phyloP scores from a whole-genome alignment of 2,329 filamentous ascomycete species.

The Aspergillus alliaceus region DNA sequence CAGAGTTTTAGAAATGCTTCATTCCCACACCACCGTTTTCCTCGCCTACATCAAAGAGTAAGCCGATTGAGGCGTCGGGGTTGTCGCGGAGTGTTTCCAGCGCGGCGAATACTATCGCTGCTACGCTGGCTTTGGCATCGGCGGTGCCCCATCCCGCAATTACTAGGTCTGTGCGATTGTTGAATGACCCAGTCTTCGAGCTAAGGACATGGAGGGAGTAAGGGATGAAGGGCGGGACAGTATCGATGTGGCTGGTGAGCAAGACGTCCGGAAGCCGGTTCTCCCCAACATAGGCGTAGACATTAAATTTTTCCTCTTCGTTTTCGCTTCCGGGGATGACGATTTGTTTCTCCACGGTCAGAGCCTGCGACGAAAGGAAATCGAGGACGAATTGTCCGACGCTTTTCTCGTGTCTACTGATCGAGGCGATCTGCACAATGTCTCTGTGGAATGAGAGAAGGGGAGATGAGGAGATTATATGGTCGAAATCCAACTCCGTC shows the following conservation, averaged over 20 bases:
- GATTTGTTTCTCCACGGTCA: constrained; percentile 62
- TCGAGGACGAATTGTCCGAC: constrained; percentile 68
- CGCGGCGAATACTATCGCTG: constrained; percentile 43
- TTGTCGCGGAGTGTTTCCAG: constrained; percentile 47
- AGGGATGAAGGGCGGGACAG: constrained; percentile 53
- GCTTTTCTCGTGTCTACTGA: constrained; percentile 66
- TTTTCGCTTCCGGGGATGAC: constrained; percentile 8
- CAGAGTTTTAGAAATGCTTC: constrained; percentile 51
- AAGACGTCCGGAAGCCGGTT: constrained; percentile 37
- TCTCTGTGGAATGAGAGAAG: constrained; percentile 73
- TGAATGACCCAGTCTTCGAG: not conserved
- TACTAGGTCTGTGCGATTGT: not conserved
- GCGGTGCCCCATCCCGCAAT: constrained; percentile 47
- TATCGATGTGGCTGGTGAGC: constrained; percentile 77
- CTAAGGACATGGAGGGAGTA: constrained; percentile 42
- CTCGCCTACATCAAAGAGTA: constrained; percentile 75
- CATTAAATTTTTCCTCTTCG: constrained; percentile 68
- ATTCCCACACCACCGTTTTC: constrained; percentile 82
- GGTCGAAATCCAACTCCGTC: too few relatives aligned
- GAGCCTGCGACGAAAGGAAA: constrained; percentile 63
- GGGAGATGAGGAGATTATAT: too few relatives aligned
- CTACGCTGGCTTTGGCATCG: constrained; percentile 49
- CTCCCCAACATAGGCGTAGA: constrained; percentile 74
- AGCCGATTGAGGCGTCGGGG: constrained; percentile 42
- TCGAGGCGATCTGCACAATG: constrained; percentile 72